Base-by-base conservation (phyloP, 2,329 filamentous ascomycete species). In the Epichloe coenophiala region DNA sequence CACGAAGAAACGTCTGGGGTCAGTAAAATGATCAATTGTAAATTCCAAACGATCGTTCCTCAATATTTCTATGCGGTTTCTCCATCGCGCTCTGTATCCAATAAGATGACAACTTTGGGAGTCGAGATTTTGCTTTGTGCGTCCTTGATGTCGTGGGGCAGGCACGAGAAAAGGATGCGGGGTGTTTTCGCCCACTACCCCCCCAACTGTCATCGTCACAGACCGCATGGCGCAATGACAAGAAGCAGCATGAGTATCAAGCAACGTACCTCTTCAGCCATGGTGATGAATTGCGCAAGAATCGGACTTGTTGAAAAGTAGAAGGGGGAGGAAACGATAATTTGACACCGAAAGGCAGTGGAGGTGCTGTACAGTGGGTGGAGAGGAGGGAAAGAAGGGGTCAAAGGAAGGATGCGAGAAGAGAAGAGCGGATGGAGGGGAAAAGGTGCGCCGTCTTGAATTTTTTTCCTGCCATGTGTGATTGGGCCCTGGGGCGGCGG, bases 191-290 rank as follows among this genome's bases (percentile, higher is more conserved):
- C 59, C 59, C 60, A 46, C 51, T 47, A 31, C 58, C 58, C 58
- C n/a, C 58, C 58, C 55, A 45, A 40, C 49, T 54, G 51, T 48
- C 50, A 56, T 54, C 55, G 55, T 54, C 55, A 54, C 55, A 54
- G 59, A 63, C 59, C 59, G 57, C 56, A 61, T 58, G 56, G 53
- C 53, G 51, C 59, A 46, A 39, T 27, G 40, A 53, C 51, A 37
- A 53, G 48, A 42, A 56, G 52, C 45, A 47, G 35, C 31, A 42
- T 39, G 40, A 41, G 49, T 47, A 44, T 23, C 55, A 68, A 47
- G 12, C 45, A 40, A 49, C 75, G 72, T 71, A 78, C 76, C 65
- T 77, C 75, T 57, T 78, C 76, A 62, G 76, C 68, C 77, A 81
- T 81, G 63, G 69, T 78, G 75, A 72, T 65, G 65, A 65, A 67